Evolutionary conservation across 495 filamentous ascomycete species (phyloP), one percentile per base, ranked within the genome.

Genomic region (Aspergillus indologenus): DNA sequence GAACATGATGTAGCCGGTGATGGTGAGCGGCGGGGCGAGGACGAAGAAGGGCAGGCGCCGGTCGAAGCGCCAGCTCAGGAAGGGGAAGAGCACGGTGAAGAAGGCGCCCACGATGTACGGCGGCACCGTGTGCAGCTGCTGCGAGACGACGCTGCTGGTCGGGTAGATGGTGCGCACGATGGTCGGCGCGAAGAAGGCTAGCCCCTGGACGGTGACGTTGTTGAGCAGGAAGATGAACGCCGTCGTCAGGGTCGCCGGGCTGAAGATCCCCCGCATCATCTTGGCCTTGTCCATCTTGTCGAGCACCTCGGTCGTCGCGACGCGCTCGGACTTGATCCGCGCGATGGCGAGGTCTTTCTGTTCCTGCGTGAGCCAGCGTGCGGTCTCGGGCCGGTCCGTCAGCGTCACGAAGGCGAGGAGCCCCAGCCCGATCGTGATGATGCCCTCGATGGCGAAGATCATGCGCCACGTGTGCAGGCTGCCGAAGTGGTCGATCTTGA

Each of bases 401-500:
- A 91, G 72, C 14, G 79, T 79, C 44, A 82, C 78, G 46, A 78
- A 92, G 1, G 80, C 77, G 17, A 85, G 58, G 3, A 85, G 46
- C 0, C 81, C 83, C 2, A 89, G 71, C 3, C 84, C 53, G 56
- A 90, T 77, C 0, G 82, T 86, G 31, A 90, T 86, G 8, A 91
- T 71, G 0, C 90, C 90, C 66, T 93, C 90, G 22, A 90, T 85
- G 11, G 90, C 78, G 67, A 92, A 92, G 21, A 93, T 78, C 31
- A 91, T 79, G 14, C 87, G 77, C 90, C 90, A 92, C 22, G 78
- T 84, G 26, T 66, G 65, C 1, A 81, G 64, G 52, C 69, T 59
- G 8, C 78, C 78, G 45, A 80, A 77, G 59, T 74, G 62, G 46
- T 74, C 65, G 0, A 82, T 67, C 0, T 67, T 76, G 5, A 81